These are phyloP conservation scores for Zalerion maritima DNA, from an alignment of 495 filamentous ascomycete genomes.

Conservation along the genomic window DNA sequence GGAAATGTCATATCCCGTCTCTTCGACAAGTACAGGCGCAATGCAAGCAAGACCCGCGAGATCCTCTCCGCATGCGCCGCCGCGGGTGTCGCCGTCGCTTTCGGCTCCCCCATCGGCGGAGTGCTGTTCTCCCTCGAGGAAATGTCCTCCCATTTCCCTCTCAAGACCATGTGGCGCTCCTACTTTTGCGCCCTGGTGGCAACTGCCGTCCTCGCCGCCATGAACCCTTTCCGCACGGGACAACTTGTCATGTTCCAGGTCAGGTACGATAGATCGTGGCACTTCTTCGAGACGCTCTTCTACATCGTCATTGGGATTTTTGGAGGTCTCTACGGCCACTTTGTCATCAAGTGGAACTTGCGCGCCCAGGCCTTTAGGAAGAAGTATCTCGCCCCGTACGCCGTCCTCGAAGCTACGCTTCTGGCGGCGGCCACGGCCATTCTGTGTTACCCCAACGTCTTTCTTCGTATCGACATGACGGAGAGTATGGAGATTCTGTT, in stretches of 20 bases:
- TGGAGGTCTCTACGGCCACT: slow-evolving; percentile 88
- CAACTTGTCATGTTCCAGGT: slow-evolving; percentile 99
- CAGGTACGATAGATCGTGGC: slow-evolving; percentile 89
- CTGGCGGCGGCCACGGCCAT: slow-evolving; percentile 74
- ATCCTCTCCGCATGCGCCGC: slow-evolving; percentile 90
- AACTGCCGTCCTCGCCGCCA: slow-evolving; percentile 81
- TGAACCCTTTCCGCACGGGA: slow-evolving; percentile 97
- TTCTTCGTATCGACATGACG: slow-evolving; percentile 95
- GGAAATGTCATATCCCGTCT: slow-evolving; percentile 92
- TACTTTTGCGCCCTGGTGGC: slow-evolving; percentile 97
- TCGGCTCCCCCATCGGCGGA: slow-evolving; percentile 93
- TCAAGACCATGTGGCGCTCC: slow-evolving; percentile 95
- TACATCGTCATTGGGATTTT: slow-evolving; percentile 87
- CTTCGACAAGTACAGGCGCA: slow-evolving; percentile 84
- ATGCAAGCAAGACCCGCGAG: slow-evolving; percentile 89
- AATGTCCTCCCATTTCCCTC: slow-evolving; percentile 94
- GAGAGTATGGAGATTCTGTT: slow-evolving; percentile 98
- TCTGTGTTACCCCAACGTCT: slow-evolving; percentile 91
- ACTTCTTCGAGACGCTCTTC: slow-evolving; percentile 92
- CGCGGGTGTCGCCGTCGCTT: slow-evolving; percentile 90
- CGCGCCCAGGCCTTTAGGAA: slow-evolving; percentile 85
- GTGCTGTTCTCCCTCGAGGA: slow-evolving; percentile 96
- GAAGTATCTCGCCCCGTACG: slow-evolving; percentile 75
- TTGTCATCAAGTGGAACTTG: slow-evolving; percentile 98
- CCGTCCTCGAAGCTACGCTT: slow-evolving; percentile 75